Conservation (phyloP, 106 monocot species). For the Vanilla planifolia region DNA sequence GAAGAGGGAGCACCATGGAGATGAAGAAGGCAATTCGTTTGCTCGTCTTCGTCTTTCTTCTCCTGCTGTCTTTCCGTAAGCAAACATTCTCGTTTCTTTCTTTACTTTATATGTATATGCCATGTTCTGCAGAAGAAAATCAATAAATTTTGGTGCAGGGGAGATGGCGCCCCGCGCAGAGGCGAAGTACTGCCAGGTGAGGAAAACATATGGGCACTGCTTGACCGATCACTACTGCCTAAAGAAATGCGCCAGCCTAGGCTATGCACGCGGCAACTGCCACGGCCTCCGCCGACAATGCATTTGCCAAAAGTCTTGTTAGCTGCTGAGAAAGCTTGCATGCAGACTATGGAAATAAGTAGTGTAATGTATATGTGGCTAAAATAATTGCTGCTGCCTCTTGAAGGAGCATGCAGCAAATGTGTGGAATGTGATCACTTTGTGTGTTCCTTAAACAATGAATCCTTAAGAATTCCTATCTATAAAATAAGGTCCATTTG, state of each 20-base stretch:
- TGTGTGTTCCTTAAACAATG: no score
- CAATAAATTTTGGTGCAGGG: background rate
- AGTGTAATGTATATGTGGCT: background rate
- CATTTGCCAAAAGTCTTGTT: constrained; percentile 7
- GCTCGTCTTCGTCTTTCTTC: no score
- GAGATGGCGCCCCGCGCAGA: background rate
- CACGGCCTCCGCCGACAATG: background rate
- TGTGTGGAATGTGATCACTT: no score
- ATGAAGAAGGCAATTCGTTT: no score
- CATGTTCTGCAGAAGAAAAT: background rate
- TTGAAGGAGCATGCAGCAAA: no score
- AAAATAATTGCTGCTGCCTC: no score
- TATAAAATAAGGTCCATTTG: no score
- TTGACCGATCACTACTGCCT: background rate
- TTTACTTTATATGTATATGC: no score
- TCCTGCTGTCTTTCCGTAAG: no score
- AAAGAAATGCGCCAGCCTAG: background rate
- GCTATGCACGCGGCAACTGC: constrained; percentile 6
- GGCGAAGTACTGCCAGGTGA: background rate
- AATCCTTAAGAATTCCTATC: no score
- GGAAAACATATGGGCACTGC: background rate
- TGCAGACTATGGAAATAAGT: background rate
- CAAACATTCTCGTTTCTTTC: no score
- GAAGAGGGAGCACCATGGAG: no score
- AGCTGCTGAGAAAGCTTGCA: background rate